Base-by-base conservation (phyloP, 306 rosid species). In the Prinsepia uniflora region DNA sequence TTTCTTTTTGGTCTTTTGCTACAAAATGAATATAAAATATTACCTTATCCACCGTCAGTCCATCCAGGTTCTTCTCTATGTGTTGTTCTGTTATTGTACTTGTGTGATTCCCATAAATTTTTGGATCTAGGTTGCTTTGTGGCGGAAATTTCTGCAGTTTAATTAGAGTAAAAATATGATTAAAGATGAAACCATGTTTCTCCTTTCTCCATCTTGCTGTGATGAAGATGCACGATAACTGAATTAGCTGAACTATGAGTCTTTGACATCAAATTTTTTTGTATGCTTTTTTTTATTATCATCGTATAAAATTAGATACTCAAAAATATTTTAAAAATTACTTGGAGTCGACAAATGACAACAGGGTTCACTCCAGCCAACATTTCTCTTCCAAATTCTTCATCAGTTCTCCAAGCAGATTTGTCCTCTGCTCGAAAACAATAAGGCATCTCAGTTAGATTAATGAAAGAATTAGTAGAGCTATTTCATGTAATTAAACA, bases 141-240 rank as follows among this genome's bases (percentile, higher is more conserved):
- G 89, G 89, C 15, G 96, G 97, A 70, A 89, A 91, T 58, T 79
- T 89, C 97, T 91, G 75, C 20, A 65, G 44, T 59, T 72, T 44
- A 52, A n/a, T 46, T 5, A 41, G 36, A 46, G 30, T 6, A 4
- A 39, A 54, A 59, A 11, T 24, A 24, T 2, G 5, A 65, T 34
- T 20, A 34, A 7, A 48, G 6, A 52, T 17, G 48, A 52, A n/a
- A 52, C 17, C 30, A 2, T 24, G 30, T 24, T 24, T 24, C 10
- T 52, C 56, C 20, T 24, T 24, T 24, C 10, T 52, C 56, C 20
- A 52, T 15, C 20, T n/a, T 52, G 7, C 2, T 17, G 8, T 52
- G 9, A 17, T 50, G 6, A 18, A 52, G 18, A n/a, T 7, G 56
- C 18, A 52, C 15, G 30, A 24, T 0, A 24, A 24, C 30, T 24